Evolutionary conservation across 1,139 yeast genomes (phyloP).

Genomic region (Yarrowia galli): DNA sequence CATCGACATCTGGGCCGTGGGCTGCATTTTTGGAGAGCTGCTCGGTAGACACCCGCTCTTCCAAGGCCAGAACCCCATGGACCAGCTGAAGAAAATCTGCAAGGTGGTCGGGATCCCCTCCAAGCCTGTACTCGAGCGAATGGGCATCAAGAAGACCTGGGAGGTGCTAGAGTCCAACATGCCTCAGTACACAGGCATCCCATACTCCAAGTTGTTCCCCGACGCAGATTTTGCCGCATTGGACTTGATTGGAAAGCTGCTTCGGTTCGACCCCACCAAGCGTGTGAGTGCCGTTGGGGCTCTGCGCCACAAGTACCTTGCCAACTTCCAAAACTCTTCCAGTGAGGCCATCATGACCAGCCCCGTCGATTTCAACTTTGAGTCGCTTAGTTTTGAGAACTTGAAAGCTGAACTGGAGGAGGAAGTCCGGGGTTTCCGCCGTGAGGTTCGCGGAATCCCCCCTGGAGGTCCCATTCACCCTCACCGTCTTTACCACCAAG

Average conservation of each 20-base stretch:
- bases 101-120: slow-evolving; percentile 84
- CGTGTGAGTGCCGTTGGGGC: slow-evolving; percentile 86
- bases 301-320: slow-evolving; percentile 76
- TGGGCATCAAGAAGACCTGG: slow-evolving; percentile 53
- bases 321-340: slow-evolving; percentile 79
- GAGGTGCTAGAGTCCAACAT: slow-evolving; percentile 33
- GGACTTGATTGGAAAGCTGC: slow-evolving; percentile 73
- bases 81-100: slow-evolving; percentile 80
- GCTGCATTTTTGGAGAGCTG: slow-evolving; percentile 88
- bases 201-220: slow-evolving; percentile 69
- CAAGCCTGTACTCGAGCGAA: slow-evolving; percentile 69
- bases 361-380: slow-evolving; percentile 81
- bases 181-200: slow-evolving; percentile 53
- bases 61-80: slow-evolving; percentile 83
- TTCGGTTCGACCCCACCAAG: slow-evolving; percentile 77
- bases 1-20: slow-evolving; percentile 91
- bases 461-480: slow-evolving; percentile 15
- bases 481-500: slow-evolving; percentile 28
- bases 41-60: slow-evolving; percentile 84
- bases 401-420: slow-evolving; percentile 37
- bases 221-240: slow-evolving; percentile 75
- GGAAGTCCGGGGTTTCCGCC: slow-evolving; percentile 40
- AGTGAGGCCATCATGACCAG: slow-evolving; percentile 81
- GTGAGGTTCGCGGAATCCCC: slow-evolving; percentile 40
- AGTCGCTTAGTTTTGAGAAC: slow-evolving; percentile 47